phyloP scores from a whole-genome alignment of 352 stramenopile species.

The Phytophthora kernoviae region DNA sequence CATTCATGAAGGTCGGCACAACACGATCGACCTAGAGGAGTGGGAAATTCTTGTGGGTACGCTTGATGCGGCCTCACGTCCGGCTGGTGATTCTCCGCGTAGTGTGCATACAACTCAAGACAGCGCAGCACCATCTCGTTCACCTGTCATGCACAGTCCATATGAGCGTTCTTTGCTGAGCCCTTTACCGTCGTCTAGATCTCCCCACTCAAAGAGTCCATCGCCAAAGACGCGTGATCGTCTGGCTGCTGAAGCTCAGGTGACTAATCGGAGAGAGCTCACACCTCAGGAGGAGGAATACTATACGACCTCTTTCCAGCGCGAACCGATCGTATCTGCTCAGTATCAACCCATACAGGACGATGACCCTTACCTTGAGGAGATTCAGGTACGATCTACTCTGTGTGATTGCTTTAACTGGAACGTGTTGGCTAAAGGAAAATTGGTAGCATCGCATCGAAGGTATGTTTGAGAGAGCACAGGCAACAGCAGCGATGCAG shows the following conservation, averaged over 20 bases:
- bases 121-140: conserved; percentile 18
- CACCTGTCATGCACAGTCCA: conserved; percentile 4
- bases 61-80: conserved; percentile 62
- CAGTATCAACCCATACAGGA: conserved; percentile 23
- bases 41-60: conserved; percentile 73
- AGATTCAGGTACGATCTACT: conserved; percentile 41
- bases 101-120: neutral
- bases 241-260: neutral
- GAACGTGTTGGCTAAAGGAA: neutral
- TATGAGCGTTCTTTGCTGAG: conserved; percentile 6
- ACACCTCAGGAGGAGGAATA: conserved; percentile 4
- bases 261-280: neutral
- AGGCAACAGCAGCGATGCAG: conserved; percentile 31
- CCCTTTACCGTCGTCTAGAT: conserved; percentile 16
- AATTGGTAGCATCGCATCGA: conserved; percentile 45
- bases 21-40: conserved; percentile 64
- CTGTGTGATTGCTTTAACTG: neutral
- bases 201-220: conserved; percentile 8
- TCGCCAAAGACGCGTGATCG: conserved; percentile 4
- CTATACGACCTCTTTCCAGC: conserved; percentile 9
- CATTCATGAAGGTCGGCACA: conserved; percentile 62
- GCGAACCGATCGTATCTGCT: conserved; percentile 15
- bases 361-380: conserved; percentile 43
- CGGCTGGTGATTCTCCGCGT: conserved; percentile 18
- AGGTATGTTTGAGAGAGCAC: conserved; percentile 47